Evolutionary conservation across 371 early-diverging fungal genomes (phyloP), one percentile per base, ranked within the genome.

Genomic region (Amoeboaphelidium protococcarum): DNA sequence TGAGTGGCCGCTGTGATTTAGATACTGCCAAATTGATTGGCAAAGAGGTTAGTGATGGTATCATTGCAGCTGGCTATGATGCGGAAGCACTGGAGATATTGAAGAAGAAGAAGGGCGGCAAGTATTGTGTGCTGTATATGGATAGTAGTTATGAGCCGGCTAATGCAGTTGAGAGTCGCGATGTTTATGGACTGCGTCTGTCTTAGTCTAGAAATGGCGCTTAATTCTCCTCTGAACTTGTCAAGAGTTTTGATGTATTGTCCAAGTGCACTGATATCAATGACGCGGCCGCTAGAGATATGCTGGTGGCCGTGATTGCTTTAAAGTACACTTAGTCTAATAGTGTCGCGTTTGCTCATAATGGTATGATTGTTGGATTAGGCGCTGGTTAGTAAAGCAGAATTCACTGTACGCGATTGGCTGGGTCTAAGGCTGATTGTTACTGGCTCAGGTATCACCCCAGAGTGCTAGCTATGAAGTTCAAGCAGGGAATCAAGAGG

Each of bases 371-470:
- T n/a, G 75, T 91, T 51, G 95, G 95, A 48, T 68, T 94, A 45
- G 95, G 95, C 48, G 95, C 92, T 49, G 95, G 95, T 44, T 92
- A 94, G 66, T 92, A 94, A 68, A 84, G 85, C 42, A 76, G 95
- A 51, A 89, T 94, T 49, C 95, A 89, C 68, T 91, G 90, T 69
- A 90, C 90, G 4, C 76, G 94, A 47, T 75, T 94, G 49, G 94
- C 91, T n/a, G 90, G 90, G 56, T 89, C 88, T 56, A 94, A 94
- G 73, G 88, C 88, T 47, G 88, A 94, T 60, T 86, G 86, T 75
- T 90, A 86, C 86, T 90, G 91, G 91, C 55, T 80, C 60, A 78
- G 95, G 44, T 85, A 85, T 58, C 91, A 94, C 63, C 87, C 87
- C 57, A 76, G 76, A 58, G 83, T 89, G 10, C 73, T 92, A 52